Percentiles rank a stretch among this genome's conserved stretches.
Evolutionary conservation across 345 rosid genomes (phyloP).

Genomic region (Xanthoceras sorbifolium): DNA sequence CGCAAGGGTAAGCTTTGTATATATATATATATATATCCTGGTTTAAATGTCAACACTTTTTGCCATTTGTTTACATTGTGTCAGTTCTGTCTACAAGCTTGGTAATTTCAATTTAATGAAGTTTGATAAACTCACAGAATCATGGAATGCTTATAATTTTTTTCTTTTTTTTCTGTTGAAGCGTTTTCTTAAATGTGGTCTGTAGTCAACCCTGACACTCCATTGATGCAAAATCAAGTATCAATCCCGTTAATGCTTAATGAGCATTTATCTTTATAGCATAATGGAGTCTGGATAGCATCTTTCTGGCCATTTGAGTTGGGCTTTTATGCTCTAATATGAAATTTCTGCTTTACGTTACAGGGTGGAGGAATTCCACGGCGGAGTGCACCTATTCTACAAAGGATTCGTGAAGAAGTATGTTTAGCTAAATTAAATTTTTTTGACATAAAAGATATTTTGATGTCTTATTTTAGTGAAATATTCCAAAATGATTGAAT

Average conservation of each 20-base stretch:
- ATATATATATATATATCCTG: not conserved
- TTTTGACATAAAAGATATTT: not conserved
- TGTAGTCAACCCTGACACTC: not conserved
- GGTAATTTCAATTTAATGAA: not conserved
- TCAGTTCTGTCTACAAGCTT: not conserved
- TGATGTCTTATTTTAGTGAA: not conserved
- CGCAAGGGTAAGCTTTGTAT: not conserved
- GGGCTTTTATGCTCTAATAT: not conserved
- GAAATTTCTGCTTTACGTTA: constrained; percentile 15
- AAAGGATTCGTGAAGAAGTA: constrained; percentile 87
- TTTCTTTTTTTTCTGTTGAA: not conserved
- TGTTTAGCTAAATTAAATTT: constrained; percentile 12
- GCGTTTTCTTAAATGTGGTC: not conserved
- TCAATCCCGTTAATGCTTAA: not conserved
- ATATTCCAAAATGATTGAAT: not conserved
- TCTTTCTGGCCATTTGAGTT: not conserved
- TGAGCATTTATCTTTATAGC: not conserved
- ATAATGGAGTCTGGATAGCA: not conserved
- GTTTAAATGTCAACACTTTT: not conserved
- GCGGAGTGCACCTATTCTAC: constrained; percentile 79
- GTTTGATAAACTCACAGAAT: not conserved
- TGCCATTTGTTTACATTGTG: not conserved
- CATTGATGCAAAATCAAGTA: not conserved
- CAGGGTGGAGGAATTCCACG: constrained; percentile 96
- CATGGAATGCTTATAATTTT: not conserved